Percentiles rank a stretch among this genome's conserved stretches.
Evolutionary conservation across 257 asterid genomes (phyloP).

Genomic region (Fraxinus excelsior): DNA sequence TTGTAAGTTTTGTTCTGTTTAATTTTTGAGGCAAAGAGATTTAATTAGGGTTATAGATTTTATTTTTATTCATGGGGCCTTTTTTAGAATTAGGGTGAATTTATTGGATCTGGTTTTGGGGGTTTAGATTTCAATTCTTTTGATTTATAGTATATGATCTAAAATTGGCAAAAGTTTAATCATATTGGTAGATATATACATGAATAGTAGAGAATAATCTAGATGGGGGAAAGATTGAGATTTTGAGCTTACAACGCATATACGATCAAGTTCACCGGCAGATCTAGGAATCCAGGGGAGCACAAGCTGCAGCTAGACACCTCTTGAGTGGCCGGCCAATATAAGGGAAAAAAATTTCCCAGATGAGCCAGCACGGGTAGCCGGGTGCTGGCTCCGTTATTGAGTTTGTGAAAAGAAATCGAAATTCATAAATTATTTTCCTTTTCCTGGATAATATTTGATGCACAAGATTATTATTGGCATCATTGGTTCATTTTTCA

Average conservation of each 20-base stretch:
- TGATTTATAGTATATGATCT: not conserved
- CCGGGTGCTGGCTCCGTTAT: not conserved
- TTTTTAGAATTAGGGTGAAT: not conserved
- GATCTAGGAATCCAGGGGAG: no score
- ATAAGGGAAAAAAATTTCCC: no score
- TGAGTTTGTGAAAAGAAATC: not conserved
- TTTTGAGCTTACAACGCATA: not conserved
- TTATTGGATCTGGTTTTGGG: not conserved
- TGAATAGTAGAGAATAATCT: not conserved
- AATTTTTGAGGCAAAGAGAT: not conserved
- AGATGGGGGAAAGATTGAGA: not conserved
- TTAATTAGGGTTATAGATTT: not conserved
- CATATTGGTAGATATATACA: not conserved
- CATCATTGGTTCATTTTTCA: not conserved
- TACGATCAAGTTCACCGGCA: not conserved
- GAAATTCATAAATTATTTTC: not conserved
- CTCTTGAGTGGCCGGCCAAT: no score
- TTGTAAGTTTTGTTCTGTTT: constrained; percentile 41
- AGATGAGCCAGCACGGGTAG: no score
- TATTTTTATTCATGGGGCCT: not conserved
- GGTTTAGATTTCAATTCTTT: not conserved
- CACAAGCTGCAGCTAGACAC: no score
- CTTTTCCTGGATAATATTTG: not conserved
- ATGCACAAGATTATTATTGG: not conserved
- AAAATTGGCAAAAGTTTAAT: not conserved